Percentiles rank a stretch among this genome's conserved stretches.
Evolutionary conservation across 1,139 yeast species (phyloP).

Genomic region (Yamadazyma buinensis): DNA sequence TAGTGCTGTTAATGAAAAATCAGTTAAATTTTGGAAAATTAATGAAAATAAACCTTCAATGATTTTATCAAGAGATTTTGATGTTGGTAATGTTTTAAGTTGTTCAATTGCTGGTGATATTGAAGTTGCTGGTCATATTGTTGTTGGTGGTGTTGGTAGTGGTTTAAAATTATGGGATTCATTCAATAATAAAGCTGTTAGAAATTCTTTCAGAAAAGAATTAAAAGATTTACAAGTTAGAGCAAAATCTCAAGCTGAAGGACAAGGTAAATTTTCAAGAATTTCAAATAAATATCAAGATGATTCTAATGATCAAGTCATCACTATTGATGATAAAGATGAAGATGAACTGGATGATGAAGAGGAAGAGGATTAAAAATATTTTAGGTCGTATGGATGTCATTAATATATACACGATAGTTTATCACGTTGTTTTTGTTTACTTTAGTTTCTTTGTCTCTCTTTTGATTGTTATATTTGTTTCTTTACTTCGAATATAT

Average conservation of each 20-base stretch:
- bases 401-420: slow-evolving; percentile 2
- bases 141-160: slow-evolving; percentile 85
- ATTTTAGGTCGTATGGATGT: slow-evolving; percentile 1
- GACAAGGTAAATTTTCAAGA: slow-evolving; percentile 61
- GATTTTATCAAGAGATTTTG: slow-evolving; percentile 90
- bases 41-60: slow-evolving; percentile 63
- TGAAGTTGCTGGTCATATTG: slow-evolving; percentile 80
- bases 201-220: slow-evolving; percentile 62
- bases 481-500: too few relatives aligned
- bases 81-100: slow-evolving; percentile 88
- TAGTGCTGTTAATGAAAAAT: slow-evolving; percentile 88
- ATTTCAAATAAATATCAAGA: slow-evolving; percentile 64
- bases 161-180: slow-evolving; percentile 91
- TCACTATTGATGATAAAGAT: slow-evolving; percentile 54
- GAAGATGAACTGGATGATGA: slow-evolving; percentile 15
- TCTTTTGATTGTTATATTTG: not conserved
- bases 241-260: slow-evolving; percentile 57
- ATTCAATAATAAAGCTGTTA: slow-evolving; percentile 74
- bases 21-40: slow-evolving; percentile 84
- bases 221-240: slow-evolving; percentile 48
- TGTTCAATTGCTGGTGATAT: slow-evolving; percentile 82
- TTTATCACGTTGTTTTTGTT: too few relatives aligned
- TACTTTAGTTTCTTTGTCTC: too few relatives aligned
- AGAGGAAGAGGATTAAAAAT: slow-evolving; percentile 3
- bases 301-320: slow-evolving; percentile 44